A percentile compares a stretch with the other conserved stretches of the same genome.
Evolutionary conservation across 208 protist genomes (phyloP).

Genomic region (Leishmania gerbilli): DNA sequence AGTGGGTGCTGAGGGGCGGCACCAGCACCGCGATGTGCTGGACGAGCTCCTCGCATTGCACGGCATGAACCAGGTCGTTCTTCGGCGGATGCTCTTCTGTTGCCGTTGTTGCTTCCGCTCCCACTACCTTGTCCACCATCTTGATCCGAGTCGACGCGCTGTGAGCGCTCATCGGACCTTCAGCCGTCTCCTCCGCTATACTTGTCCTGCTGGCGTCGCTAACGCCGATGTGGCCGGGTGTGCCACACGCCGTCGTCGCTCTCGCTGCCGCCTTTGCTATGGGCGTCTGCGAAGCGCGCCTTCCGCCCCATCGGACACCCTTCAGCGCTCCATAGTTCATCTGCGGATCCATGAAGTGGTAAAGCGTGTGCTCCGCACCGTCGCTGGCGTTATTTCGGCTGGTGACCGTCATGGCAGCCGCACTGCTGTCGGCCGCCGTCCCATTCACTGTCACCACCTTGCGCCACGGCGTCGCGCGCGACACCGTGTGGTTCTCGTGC

Average conservation of each 20-base stretch:
- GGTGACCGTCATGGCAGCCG: too few species aligned
- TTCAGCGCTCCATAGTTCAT: constrained; percentile 41
- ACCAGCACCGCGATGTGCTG: constrained; percentile 70
- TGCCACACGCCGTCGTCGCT: neutral
- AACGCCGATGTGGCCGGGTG: neutral
- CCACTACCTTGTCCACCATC: neutral
- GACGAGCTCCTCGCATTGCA: constrained; percentile 66
- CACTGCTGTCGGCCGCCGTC: neutral
- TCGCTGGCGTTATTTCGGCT: neutral
- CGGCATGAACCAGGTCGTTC: constrained; percentile 40
- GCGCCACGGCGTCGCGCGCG: neutral
- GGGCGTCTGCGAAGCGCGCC: neutral
- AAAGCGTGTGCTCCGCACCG: constrained; percentile 8
- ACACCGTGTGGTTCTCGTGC: constrained; percentile 12
- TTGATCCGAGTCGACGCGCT: neutral
- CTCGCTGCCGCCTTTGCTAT: neutral
- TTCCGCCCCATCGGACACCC: constrained; percentile 22
- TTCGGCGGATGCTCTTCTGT: constrained; percentile 10
- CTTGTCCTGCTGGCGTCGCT: neutral
- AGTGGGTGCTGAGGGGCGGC: constrained; percentile 56
- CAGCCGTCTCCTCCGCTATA: neutral
- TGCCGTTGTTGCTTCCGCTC: neutral
- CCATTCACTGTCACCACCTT: neutral
- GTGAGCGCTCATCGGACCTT: too few species aligned
- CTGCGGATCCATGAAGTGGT: constrained; percentile 49